Base-by-base conservation (phyloP, 352 stramenopile species). In the Phytophthora pseudosyringae region DNA sequence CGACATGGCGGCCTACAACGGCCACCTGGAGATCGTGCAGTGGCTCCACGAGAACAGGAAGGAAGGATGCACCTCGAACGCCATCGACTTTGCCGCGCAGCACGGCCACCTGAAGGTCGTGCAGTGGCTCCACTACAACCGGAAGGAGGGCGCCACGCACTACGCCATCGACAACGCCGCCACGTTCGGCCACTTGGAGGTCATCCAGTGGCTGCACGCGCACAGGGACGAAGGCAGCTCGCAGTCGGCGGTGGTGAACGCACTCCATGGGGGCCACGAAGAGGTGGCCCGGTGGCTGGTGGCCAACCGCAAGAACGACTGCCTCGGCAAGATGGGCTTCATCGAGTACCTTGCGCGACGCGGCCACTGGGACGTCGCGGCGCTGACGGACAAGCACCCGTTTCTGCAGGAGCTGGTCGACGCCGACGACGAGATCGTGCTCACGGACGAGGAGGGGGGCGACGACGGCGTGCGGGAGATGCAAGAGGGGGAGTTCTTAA, bases 1-100 rank as follows among this genome's bases (percentile, higher is more conserved):
- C 77, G 77, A 88, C 50, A 80, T 88, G 72, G 81, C 81, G 4
- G 81, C 81, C 5, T 59, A 59, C 21, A 87, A 87, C 51, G 81
- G 81, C 9, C 79, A 90, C 46, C 39, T 88, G 16, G 26, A 66
- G 0, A 65, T 87, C 18, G 76, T 90, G 7, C 61, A 88, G 51
- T 93, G 81, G 81, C 67, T 93, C 11, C 83, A 93, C n/a, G 41
- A 35, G 4, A 58, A 90, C 44, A 71, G 80, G 3, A 67, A 13
- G 2, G 81, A 90, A 58, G 81, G 81, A n/a, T 89, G 80, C 59
- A 89, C 80, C 13, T 57, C 56, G 7, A 70, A 75, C 40, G 83
- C 83, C 13, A 90, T 93, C 57, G 83, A 93, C 60, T 88, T 86
- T 67, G 83, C 83, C 0, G 80, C 83, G 0, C 64, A 80, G 21